Evolutionary conservation across 169 alveolate genomes (phyloP).

Genomic region (Babesia ovata): DNA sequence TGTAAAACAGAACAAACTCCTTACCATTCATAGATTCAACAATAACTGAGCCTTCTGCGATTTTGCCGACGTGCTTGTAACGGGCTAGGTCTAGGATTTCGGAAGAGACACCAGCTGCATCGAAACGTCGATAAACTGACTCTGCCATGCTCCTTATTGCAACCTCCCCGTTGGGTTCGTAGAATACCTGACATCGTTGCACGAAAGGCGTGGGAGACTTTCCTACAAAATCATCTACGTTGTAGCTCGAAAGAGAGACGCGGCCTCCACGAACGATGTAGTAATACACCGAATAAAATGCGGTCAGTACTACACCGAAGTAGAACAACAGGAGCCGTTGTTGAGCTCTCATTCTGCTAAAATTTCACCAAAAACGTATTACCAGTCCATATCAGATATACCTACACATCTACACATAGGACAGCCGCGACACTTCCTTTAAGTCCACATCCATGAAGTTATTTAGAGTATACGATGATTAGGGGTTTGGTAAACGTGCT

Average conservation of each 20-base stretch:
- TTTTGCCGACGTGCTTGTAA: neutral
- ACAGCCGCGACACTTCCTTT: no score
- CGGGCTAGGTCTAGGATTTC: neutral
- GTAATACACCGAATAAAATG: constrained; percentile 31
- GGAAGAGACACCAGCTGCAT: constrained; percentile 1
- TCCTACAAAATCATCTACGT: neutral
- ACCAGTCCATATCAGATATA: neutral
- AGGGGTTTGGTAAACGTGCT: no score
- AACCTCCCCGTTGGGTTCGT: neutral
- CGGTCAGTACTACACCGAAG: constrained; percentile 24
- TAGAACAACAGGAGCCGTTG: constrained; percentile 25
- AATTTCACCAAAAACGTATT: no score
- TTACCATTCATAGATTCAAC: constrained; percentile 12
- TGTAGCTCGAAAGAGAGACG: constrained; percentile 2
- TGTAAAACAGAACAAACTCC: neutral
- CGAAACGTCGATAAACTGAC: neutral
- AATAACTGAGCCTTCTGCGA: neutral
- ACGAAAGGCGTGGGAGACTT: constrained; percentile 15
- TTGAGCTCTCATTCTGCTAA: constrained; percentile 39
- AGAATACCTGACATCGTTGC: constrained; percentile 13
- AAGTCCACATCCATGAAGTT: no score
- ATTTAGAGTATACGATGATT: no score
- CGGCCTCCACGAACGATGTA: constrained; percentile 15
- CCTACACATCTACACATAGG: neutral
- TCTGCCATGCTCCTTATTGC: constrained; percentile 10